phyloP scores from a whole-genome alignment of 331 rosid species.

The Malus hybrid region DNA sequence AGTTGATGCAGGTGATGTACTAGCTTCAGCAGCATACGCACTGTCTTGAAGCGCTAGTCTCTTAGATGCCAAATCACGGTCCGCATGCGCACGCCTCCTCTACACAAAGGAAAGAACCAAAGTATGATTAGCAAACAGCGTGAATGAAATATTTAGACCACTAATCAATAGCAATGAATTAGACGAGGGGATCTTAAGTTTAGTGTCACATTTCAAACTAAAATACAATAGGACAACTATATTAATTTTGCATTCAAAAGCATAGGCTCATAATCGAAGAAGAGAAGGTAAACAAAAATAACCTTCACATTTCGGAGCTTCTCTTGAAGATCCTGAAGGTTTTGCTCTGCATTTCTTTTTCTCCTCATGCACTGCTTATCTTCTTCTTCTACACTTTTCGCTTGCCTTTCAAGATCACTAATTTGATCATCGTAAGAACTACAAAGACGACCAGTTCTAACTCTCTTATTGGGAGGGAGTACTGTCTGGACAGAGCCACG shows the following conservation, averaged over 20 bases:
- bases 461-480: constrained; percentile 44
- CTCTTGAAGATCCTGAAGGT: constrained; percentile 42
- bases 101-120: constrained; percentile 23
- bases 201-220: not conserved
- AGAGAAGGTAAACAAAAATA: not conserved
- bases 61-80: constrained; percentile 36
- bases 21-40: constrained; percentile 41
- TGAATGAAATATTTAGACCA: not conserved
- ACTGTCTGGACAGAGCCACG: constrained; percentile 75
- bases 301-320: constrained; percentile 50
- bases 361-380: constrained; percentile 31
- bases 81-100: constrained; percentile 45
- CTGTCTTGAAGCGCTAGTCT: constrained; percentile 45
- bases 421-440: constrained; percentile 61
- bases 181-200: not conserved
- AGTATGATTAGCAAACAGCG: constrained; percentile 10
- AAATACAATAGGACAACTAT: not conserved
- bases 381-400: constrained; percentile 28
- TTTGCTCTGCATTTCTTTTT: constrained; percentile 58
- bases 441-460: constrained; percentile 57
- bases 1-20: constrained; percentile 43
- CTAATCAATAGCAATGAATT: not conserved
- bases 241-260: not conserved
- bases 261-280: not conserved
- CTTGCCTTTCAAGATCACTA: constrained; percentile 27